These are phyloP conservation scores for Lasiodiplodia hormozganensis DNA, from an alignment of 2,329 filamentous ascomycete species.

Conservation along the genomic window DNA sequence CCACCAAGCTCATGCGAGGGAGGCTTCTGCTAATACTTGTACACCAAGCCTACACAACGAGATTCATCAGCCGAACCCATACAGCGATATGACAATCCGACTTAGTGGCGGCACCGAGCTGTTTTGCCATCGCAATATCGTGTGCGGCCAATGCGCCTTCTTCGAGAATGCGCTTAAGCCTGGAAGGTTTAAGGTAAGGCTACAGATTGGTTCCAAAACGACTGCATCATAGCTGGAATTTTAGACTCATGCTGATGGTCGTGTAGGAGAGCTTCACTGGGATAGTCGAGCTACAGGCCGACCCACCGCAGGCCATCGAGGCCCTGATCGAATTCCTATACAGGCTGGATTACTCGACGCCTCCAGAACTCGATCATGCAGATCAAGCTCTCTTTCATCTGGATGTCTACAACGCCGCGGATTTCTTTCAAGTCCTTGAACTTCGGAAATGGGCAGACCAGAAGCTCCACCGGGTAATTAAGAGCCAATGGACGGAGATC, in stretches of 20 bases:
- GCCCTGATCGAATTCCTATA: not conserved
- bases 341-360: not conserved
- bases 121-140: not conserved
- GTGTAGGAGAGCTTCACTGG: not conserved
- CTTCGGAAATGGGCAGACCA: too few relatives aligned
- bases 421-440: too few relatives aligned
- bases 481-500: too few relatives aligned
- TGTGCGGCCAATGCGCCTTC: not conserved
- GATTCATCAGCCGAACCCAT: not conserved
- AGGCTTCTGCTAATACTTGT: not conserved
- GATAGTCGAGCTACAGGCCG: not conserved
- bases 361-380: not conserved
- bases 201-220: too few relatives aligned
- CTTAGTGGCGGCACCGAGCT: not conserved
- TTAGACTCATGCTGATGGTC: not conserved
- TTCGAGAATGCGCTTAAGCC: not conserved
- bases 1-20: not conserved
- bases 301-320: not conserved
- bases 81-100: not conserved
- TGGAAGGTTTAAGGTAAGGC: not conserved
- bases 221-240: not conserved
- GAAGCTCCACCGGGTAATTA: accelerated
- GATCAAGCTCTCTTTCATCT: not conserved
- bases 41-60: not conserved
- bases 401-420: not conserved